Percentiles rank a stretch among this genome's conserved stretches.
These are phyloP conservation scores for Phytopythium litorale DNA, from an alignment of 352 stramenopile genomes.

Conservation along the genomic window DNA sequence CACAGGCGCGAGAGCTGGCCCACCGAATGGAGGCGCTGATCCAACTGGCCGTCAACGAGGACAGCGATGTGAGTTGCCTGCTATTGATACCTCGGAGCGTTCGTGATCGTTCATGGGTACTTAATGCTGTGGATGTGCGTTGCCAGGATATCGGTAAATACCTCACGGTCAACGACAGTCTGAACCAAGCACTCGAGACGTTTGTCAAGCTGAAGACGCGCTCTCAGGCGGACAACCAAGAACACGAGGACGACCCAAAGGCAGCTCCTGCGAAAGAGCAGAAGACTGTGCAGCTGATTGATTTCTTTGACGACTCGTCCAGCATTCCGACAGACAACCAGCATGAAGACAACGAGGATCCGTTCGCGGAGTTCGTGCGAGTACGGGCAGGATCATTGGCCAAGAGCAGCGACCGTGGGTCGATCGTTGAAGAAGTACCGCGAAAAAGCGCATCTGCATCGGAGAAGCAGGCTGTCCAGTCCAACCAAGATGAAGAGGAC, in stretches of 20 bases:
- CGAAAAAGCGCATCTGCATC: background rate
- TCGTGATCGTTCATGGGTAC: background rate
- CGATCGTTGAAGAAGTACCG: slow-evolving; percentile 2
- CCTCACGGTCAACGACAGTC: slow-evolving; percentile 62
- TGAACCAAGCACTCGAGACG: slow-evolving; percentile 52
- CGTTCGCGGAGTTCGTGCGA: slow-evolving; percentile 61
- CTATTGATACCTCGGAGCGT: background rate
- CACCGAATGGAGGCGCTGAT: slow-evolving; percentile 63
- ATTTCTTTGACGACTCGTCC: slow-evolving; percentile 2
- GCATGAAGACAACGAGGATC: slow-evolving; percentile 37
- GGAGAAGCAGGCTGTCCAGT: slow-evolving; percentile 9
- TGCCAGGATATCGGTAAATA: slow-evolving; percentile 56
- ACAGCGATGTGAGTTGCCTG: slow-evolving; percentile 32
- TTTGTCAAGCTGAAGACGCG: slow-evolving; percentile 43
- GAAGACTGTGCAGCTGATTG: background rate
- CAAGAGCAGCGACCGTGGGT: slow-evolving; percentile 11
- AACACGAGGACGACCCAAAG: slow-evolving; percentile 2
- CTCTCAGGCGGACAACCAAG: slow-evolving; percentile 21
- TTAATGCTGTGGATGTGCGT: background rate
- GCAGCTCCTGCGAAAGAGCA: slow-evolving; percentile 3
- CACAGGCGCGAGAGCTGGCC: slow-evolving; percentile 56
- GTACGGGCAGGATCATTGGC: slow-evolving; percentile 24
- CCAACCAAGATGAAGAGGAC: slow-evolving; percentile 36
- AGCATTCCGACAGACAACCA: slow-evolving; percentile 16
- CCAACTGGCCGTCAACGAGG: slow-evolving; percentile 46